These are phyloP conservation scores for Nyssa sinensis DNA, from an alignment of 148 eudicot genomes.

Conservation along the genomic window DNA sequence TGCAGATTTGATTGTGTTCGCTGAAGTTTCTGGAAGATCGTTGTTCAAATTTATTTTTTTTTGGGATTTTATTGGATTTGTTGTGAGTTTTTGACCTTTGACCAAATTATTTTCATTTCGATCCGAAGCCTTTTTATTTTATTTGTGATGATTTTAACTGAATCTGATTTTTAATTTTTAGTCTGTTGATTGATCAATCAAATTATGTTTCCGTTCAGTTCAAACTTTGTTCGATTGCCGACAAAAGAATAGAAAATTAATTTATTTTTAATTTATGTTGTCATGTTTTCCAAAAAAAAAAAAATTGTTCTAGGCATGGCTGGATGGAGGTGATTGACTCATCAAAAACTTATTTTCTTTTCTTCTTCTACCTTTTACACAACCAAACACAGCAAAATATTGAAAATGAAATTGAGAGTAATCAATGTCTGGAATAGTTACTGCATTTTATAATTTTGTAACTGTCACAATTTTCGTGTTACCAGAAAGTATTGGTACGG, in stretches of 20 bases:
- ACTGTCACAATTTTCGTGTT: background rate
- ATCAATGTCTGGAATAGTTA: background rate
- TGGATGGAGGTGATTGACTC: too few species aligned
- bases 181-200: background rate
- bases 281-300: background rate
- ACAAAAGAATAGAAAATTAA: background rate
- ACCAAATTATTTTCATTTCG: background rate
- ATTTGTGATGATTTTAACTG: background rate
- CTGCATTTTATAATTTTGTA: background rate
- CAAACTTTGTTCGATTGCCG: background rate
- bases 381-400: background rate
- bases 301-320: background rate
- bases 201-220: background rate
- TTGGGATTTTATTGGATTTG: background rate
- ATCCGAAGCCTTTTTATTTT: background rate
- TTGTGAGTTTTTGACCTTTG: constrained; percentile 1
- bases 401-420: background rate
- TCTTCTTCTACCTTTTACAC: too few species aligned
- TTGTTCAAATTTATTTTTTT: background rate
- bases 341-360: too few species aligned
- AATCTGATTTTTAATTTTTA: background rate
- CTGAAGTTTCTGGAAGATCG: background rate
- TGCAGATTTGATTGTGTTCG: constrained; percentile 1
- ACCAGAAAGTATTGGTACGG: too few species aligned
- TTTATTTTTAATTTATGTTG: background rate